phyloP scores from a whole-genome alignment of 352 stramenopile species.

The Poterioochromonas sp. region DNA sequence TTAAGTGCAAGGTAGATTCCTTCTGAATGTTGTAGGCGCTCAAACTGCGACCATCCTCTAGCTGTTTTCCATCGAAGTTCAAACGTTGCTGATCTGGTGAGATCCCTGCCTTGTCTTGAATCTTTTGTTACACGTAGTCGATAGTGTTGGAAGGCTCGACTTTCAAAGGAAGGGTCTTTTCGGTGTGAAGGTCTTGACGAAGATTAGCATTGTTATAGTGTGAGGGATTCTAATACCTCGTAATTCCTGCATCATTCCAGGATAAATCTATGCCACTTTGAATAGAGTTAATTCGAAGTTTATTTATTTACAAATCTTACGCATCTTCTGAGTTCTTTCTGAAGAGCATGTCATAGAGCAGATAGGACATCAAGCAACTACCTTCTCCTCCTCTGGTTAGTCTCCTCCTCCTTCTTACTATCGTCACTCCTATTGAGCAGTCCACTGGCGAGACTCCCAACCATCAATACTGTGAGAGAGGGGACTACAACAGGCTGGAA shows the following conservation, averaged over 20 bases:
- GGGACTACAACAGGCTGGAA: conserved; percentile 2
- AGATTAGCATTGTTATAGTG: conserved; percentile 1
- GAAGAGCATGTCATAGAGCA: no score
- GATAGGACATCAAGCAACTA: no score
- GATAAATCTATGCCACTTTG: no score
- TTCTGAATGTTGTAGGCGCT: conserved; percentile 89
- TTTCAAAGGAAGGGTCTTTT: conserved; percentile 92
- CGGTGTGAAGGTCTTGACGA: conserved; percentile 73
- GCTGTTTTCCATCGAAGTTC: conserved; percentile 90
- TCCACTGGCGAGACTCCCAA: background rate
- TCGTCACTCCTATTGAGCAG: background rate
- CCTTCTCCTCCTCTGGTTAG: no score
- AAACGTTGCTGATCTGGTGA: conserved; percentile 84
- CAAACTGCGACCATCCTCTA: conserved; percentile 81
- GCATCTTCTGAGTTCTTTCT: no score
- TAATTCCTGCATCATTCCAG: no score
- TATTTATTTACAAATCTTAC: no score
- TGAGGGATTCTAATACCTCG: no score
- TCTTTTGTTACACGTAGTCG: conserved; percentile 83
- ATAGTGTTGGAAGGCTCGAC: conserved; percentile 92
- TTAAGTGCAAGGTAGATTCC: conserved; percentile 91
- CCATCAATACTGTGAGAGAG: background rate
- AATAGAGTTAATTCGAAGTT: no score
- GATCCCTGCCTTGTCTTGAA: conserved; percentile 71
- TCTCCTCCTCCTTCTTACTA: no score